Percentiles rank a stretch among this genome's conserved stretches.
Conservation (phyloP, 2,329 filamentous ascomycete species). For the Gremmenia infestans region DNA sequence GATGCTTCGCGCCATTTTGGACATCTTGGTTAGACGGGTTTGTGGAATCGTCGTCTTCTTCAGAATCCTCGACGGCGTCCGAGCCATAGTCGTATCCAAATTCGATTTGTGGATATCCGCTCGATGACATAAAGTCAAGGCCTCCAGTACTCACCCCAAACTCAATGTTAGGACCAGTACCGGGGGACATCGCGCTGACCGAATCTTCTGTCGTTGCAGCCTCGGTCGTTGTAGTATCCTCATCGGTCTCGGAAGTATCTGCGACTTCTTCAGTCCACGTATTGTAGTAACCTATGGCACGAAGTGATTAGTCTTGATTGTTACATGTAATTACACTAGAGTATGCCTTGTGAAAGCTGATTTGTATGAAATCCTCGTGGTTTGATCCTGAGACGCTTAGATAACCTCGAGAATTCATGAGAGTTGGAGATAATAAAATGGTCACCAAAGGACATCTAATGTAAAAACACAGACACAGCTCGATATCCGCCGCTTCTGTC, state of each 20-base stretch:
- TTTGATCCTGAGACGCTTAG: background rate
- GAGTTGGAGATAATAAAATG: background rate
- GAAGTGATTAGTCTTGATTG: background rate
- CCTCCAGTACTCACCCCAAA: slow-evolving; percentile 61
- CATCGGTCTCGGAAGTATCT: slow-evolving; percentile 50
- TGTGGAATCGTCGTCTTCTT: slow-evolving; percentile 38
- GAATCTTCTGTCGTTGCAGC: slow-evolving; percentile 24
- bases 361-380: too few species aligned
- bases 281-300: slow-evolving; percentile 79
- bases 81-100: slow-evolving; percentile 57
- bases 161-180: slow-evolving; percentile 24
- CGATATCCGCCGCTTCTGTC: too few species aligned
- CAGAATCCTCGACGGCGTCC: slow-evolving; percentile 41
- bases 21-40: slow-evolving; percentile 41
- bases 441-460: too few species aligned
- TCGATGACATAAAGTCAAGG: slow-evolving; percentile 90
- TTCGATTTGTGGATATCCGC: slow-evolving; percentile 69
- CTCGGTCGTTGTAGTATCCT: slow-evolving; percentile 48
- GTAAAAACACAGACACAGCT: too few species aligned
- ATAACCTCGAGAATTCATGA: background rate
- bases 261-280: slow-evolving; percentile 82
- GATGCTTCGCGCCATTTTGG: slow-evolving; percentile 14
- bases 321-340: too few species aligned
- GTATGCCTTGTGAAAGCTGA: background rate
- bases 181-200: slow-evolving; percentile 24